Base-by-base conservation (phyloP, 306 rosid species). In the Senna tora region DNA sequence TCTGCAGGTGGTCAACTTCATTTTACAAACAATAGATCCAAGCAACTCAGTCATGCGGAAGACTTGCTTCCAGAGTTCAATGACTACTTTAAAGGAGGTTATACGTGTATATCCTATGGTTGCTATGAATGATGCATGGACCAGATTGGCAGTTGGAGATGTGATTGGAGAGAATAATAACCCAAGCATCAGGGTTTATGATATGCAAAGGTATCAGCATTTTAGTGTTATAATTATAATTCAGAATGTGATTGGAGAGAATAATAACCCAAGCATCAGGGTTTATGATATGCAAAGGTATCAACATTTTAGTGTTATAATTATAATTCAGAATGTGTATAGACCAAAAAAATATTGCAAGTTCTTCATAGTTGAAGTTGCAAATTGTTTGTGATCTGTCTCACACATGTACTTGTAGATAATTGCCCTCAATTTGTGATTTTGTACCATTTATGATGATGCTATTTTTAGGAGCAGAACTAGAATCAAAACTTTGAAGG, bases 11-110 rank as follows among this genome's bases (percentile, higher is more conserved):
- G 89, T 94, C 75, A 87, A 80, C 83, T 91, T 89, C 88, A 87
- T 91, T 80, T 85, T 94, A 83, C 98, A 87, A 60, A 94, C 97
- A 52, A 76, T 91, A 74, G 98, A 94, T 74, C 97, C 96, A 19
- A 91, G 97, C 89, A 94, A 94, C 87, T 83, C 97, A 41, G 96
- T 89, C 77, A 84, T 94, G 90, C 95, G 98, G 70, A 91, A 86
- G 83, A 75, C 85, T 57, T 94, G 96, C 84, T 87, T 78, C 80
- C 97, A 94, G 78, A 94, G 89, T 68, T 89, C 98, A 77, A 84
- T 91, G 92, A 84, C 90, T 51, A 91, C 97, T 74, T 74, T 94
- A 42, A 94, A 81, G 81, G 98, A 94, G 83, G 87, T 94, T 74
- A 92, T 78, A 33, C 96, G 83, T 53, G 86, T 80, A 65, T 94